These are phyloP conservation scores for Vicia faba DNA, from an alignment of 306 rosid species.

Conservation along the genomic window DNA sequence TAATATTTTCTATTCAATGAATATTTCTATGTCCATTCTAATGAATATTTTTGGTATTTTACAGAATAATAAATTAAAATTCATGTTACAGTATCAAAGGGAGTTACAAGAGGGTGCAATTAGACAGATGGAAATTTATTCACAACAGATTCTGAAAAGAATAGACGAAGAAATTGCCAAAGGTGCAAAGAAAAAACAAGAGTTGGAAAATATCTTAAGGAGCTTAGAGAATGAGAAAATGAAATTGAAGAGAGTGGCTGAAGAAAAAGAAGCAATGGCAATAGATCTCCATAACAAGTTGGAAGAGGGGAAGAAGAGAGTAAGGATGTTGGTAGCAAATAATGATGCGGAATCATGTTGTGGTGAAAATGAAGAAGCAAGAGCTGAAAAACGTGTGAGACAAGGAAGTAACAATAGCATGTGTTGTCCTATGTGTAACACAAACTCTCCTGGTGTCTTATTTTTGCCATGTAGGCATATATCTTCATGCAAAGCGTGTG, in stretches of 20 bases:
- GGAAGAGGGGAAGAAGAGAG: slow-evolving; percentile 47
- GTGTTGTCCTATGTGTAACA: not conserved
- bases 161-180: slow-evolving; percentile 65
- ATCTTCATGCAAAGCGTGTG: slow-evolving; percentile 60
- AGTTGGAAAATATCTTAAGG: slow-evolving; percentile 54
- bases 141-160: slow-evolving; percentile 32
- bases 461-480: slow-evolving; percentile 53
- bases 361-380: slow-evolving; percentile 14
- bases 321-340: slow-evolving; percentile 9
- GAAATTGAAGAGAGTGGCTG: slow-evolving; percentile 58
- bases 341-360: slow-evolving; percentile 77
- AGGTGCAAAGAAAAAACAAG: slow-evolving; percentile 48
- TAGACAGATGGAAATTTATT: slow-evolving; percentile 45
- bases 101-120: slow-evolving; percentile 48
- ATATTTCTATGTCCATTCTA: not conserved
- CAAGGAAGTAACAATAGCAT: not conserved
- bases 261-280: slow-evolving; percentile 62
- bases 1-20: not conserved
- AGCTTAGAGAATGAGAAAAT: slow-evolving; percentile 64
- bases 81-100: slow-evolving; percentile 48
- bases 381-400: not conserved
- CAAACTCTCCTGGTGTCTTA: slow-evolving; percentile 2
- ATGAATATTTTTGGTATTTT: not conserved
- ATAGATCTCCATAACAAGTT: slow-evolving; percentile 44
- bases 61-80: slow-evolving; percentile 64